Conservation (phyloP, 495 filamentous ascomycete species). For the Xylaria curta region DNA sequence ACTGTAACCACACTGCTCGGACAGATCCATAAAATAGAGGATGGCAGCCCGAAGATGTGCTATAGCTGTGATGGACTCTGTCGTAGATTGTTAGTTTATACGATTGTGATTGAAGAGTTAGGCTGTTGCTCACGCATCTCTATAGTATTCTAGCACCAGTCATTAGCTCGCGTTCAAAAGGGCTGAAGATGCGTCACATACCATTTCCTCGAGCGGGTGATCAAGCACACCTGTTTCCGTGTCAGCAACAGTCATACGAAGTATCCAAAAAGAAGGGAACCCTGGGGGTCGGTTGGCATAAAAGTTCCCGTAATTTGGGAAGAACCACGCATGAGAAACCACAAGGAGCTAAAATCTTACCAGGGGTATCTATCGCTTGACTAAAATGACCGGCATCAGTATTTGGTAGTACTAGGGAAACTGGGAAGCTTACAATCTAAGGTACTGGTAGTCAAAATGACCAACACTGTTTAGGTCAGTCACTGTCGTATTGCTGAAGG, state of each 20-base stretch:
- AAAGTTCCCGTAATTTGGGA: not conserved
- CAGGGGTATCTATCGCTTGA: slow-evolving; percentile 30
- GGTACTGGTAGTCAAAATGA: slow-evolving; percentile 98
- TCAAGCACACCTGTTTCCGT: slow-evolving; percentile 77
- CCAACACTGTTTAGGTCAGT: slow-evolving; percentile 62
- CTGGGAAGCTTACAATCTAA: slow-evolving; percentile 85
- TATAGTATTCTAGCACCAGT: slow-evolving; percentile 75
- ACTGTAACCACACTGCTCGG: slow-evolving; percentile 96
- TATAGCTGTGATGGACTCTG: slow-evolving; percentile 86
- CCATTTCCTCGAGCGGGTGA: slow-evolving; percentile 97
- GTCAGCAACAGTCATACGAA: slow-evolving; percentile 21
- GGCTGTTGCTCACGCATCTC: slow-evolving; percentile 72
- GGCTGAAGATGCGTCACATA: not conserved
- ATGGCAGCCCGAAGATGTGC: slow-evolving; percentile 94
- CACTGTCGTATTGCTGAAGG: not conserved
- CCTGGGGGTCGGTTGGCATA: not conserved
- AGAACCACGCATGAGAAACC: not conserved
- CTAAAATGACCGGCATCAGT: slow-evolving; percentile 17
- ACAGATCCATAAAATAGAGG: slow-evolving; percentile 97
- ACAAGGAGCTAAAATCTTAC: slow-evolving; percentile 22
- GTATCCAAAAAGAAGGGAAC: not conserved
- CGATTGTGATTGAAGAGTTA: slow-evolving; percentile 37
- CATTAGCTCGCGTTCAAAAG: slow-evolving; percentile 10
- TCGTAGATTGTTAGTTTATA: slow-evolving; percentile 1
- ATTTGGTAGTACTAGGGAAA: not conserved